A percentile compares a stretch with the other conserved stretches of the same genome.
Conservation (phyloP, 164 flowering plant species). For the Umbellularia californica region DNA sequence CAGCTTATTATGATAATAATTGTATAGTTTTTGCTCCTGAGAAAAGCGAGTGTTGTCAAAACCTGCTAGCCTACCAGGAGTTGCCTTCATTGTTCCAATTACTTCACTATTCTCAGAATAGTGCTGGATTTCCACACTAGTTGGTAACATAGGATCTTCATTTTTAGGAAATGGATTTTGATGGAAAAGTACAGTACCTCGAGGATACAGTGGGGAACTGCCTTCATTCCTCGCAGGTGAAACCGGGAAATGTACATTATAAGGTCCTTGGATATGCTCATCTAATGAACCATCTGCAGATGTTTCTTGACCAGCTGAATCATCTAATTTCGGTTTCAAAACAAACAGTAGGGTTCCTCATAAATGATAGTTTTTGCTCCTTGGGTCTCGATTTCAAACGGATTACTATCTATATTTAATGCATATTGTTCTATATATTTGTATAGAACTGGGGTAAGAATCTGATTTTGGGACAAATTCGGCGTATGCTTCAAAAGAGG, state of each 20-base stretch:
- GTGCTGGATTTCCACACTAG: conserved; percentile 25
- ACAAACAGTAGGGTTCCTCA: conserved; percentile 1
- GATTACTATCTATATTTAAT: too few relatives aligned
- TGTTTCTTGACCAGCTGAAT: conserved; percentile 23
- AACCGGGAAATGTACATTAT: conserved; percentile 28
- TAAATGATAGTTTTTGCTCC: neutral
- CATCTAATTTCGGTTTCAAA: conserved; percentile 50
- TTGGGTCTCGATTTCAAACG: too few relatives aligned
- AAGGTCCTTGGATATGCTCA: conserved; percentile 26
- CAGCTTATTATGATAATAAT: too few relatives aligned
- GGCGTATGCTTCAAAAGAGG: too few relatives aligned
- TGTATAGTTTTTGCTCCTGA: too few relatives aligned
- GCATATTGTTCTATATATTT: too few relatives aligned
- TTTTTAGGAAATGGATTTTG: conserved; percentile 21
- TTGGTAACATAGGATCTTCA: conserved; percentile 23
- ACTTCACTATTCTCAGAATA: conserved; percentile 29
- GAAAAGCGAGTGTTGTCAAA: conserved; percentile 40
- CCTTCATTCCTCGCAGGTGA: conserved; percentile 27
- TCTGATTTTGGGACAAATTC: too few relatives aligned
- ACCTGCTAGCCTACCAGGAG: conserved; percentile 32
- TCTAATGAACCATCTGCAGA: conserved; percentile 30
- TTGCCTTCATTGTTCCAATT: conserved; percentile 43
- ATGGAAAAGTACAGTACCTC: conserved; percentile 28
- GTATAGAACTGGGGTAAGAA: too few relatives aligned
- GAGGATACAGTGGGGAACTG: conserved; percentile 25